Conservation (phyloP, 176 grass and related monocot species). For the Themeda triandra region DNA sequence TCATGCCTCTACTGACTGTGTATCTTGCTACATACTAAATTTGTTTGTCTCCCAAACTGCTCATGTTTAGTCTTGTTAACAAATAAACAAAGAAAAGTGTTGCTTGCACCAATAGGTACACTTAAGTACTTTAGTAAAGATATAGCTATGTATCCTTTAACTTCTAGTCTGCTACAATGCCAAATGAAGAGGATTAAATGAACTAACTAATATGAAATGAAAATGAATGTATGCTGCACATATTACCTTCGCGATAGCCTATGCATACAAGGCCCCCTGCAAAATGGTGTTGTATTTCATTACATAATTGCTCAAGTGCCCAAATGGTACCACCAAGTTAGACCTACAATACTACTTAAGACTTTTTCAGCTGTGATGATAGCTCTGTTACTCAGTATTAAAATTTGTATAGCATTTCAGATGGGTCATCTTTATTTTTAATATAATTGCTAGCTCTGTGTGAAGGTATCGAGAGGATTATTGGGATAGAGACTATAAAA, state of each 20-base stretch:
- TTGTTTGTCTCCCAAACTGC: neutral
- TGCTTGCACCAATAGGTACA: neutral
- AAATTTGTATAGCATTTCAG: neutral
- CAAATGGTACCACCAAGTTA: neutral
- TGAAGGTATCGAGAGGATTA: conserved; percentile 46
- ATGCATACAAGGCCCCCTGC: neutral
- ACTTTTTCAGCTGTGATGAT: neutral
- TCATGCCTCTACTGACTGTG: neutral
- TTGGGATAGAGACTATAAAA: conserved; percentile 45
- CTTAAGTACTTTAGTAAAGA: neutral
- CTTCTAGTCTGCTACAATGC: neutral
- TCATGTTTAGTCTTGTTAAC: neutral
- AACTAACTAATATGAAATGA: neutral
- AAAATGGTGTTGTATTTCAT: neutral
- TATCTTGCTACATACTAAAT: neutral
- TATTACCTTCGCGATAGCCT: neutral
- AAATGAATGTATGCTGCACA: neutral
- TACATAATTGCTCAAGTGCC: neutral
- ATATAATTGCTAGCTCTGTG: neutral
- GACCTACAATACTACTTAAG: neutral
- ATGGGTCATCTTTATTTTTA: neutral
- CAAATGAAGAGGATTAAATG: neutral
- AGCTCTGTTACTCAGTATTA: neutral
- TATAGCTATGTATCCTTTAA: neutral
- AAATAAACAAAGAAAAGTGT: neutral